Evolutionary conservation across 2,329 filamentous ascomycete genomes (phyloP).

Genomic region (Pseudomassariella vexata): DNA sequence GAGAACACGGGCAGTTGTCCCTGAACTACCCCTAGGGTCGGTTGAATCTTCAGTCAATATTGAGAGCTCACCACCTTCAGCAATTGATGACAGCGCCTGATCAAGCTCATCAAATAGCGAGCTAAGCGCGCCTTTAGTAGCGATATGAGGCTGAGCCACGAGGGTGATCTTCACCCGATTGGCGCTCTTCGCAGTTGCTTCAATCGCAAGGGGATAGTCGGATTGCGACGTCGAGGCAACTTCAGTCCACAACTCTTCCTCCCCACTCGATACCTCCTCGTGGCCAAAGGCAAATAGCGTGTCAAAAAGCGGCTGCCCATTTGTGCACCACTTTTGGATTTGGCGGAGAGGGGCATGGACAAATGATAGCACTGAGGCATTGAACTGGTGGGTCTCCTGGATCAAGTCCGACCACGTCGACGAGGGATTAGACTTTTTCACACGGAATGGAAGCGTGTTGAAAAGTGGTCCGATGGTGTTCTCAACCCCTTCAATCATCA

Average conservation of each 20-base stretch:
- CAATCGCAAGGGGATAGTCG: slow-evolving; percentile 75
- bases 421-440: slow-evolving; percentile 34
- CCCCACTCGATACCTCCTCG: slow-evolving; percentile 22
- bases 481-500: slow-evolving; percentile 62
- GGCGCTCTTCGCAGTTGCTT: slow-evolving; percentile 51
- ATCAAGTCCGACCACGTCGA: slow-evolving; percentile 60
- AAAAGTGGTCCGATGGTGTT: slow-evolving; percentile 75
- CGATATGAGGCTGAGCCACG: slow-evolving; percentile 45
- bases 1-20: background rate
- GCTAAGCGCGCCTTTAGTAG: slow-evolving; percentile 23
- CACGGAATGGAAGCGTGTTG: slow-evolving; percentile 76
- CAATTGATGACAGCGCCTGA: slow-evolving; percentile 18
- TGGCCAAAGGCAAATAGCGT: slow-evolving; percentile 77
- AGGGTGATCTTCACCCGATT: slow-evolving; percentile 50
- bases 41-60: slow-evolving; percentile 19
- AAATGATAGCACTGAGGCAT: slow-evolving; percentile 60
- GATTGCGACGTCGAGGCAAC: slow-evolving; percentile 41
- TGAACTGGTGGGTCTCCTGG: slow-evolving; percentile 63
- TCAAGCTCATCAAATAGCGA: slow-evolving; percentile 35
- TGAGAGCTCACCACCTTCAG: no score
- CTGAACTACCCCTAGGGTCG: no score
- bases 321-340: slow-evolving; percentile 72
- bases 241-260: slow-evolving; percentile 47
- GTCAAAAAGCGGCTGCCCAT: slow-evolving; percentile 63
- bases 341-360: slow-evolving; percentile 75